Percentiles rank a stretch among this genome's conserved stretches.
Evolutionary conservation across 2,329 filamentous ascomycete genomes (phyloP).

Genomic region (Hymenotorrendiella dingleyae): DNA sequence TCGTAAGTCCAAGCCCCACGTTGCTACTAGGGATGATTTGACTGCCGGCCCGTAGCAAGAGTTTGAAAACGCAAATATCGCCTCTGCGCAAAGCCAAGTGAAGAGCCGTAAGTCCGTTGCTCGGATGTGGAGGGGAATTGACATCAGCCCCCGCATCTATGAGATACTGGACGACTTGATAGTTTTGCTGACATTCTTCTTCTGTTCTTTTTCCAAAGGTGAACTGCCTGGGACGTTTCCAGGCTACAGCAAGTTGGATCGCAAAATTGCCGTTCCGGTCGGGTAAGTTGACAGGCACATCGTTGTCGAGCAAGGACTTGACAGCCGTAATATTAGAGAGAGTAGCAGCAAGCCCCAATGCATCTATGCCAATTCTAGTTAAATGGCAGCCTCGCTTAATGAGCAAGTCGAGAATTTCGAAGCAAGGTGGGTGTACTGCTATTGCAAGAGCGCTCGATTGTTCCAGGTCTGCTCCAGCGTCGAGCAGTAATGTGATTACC

Average conservation of each 20-base stretch:
- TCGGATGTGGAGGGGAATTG: background rate
- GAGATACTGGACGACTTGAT: background rate
- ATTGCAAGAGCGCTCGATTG: too few relatives aligned
- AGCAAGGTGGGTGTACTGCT: too few relatives aligned
- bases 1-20: background rate
- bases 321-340: too few relatives aligned
- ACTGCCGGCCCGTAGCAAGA: background rate
- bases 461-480: too few relatives aligned
- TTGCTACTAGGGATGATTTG: background rate
- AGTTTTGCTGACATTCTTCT: too few relatives aligned
- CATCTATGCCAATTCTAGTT: too few relatives aligned
- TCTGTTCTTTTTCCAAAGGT: too few relatives aligned
- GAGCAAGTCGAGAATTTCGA: too few relatives aligned
- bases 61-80: background rate
- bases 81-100: background rate
- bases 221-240: background rate
- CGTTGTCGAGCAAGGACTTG: too few relatives aligned
- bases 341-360: too few relatives aligned
- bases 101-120: background rate
- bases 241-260: background rate
- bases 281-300: background rate
- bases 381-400: too few relatives aligned
- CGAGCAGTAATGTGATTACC: too few relatives aligned
- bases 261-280: background rate
- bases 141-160: background rate